These are phyloP conservation scores for Boletellus emodensis DNA, from an alignment of 768 basidiomycete species.

Conservation along the genomic window DNA sequence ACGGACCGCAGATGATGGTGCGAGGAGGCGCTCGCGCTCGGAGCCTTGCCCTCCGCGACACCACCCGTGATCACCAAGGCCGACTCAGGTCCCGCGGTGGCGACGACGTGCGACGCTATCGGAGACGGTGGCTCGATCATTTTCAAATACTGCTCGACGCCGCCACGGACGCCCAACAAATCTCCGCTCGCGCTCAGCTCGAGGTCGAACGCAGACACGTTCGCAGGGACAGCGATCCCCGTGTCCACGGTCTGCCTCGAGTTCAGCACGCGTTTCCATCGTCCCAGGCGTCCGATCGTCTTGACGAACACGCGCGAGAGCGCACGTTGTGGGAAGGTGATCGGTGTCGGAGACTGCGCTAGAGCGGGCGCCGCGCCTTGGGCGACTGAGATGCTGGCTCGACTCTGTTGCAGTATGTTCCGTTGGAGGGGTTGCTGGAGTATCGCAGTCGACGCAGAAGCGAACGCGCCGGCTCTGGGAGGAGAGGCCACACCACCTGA, in stretches of 20 bases:
- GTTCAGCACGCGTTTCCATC: slow-evolving; percentile 78
- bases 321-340: slow-evolving; percentile 54
- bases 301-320: slow-evolving; percentile 75
- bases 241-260: slow-evolving; percentile 36
- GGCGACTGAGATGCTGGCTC: slow-evolving; percentile 30
- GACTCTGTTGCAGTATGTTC: slow-evolving; percentile 47
- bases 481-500: slow-evolving; percentile 26
- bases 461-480: slow-evolving; percentile 44
- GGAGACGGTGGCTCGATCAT: slow-evolving; percentile 41
- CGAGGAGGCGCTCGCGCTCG: slow-evolving; percentile 4
- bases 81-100: slow-evolving; percentile 4
- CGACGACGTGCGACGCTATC: slow-evolving; percentile 13
- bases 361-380: slow-evolving; percentile 13
- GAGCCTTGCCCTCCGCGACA: too few relatives aligned
- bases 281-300: slow-evolving; percentile 77
- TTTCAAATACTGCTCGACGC: slow-evolving; percentile 63
- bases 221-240: slow-evolving; percentile 35
- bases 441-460: slow-evolving; percentile 56
- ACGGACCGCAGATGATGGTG: slow-evolving; percentile 29
- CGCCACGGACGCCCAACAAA: slow-evolving; percentile 55
- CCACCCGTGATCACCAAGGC: not conserved
- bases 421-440: slow-evolving; percentile 59
- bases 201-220: slow-evolving; percentile 68
- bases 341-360: slow-evolving; percentile 34
- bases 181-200: slow-evolving; percentile 60